Conservation (phyloP, 2,329 filamentous ascomycete genomes). For the Calonectria hawksworthii region DNA sequence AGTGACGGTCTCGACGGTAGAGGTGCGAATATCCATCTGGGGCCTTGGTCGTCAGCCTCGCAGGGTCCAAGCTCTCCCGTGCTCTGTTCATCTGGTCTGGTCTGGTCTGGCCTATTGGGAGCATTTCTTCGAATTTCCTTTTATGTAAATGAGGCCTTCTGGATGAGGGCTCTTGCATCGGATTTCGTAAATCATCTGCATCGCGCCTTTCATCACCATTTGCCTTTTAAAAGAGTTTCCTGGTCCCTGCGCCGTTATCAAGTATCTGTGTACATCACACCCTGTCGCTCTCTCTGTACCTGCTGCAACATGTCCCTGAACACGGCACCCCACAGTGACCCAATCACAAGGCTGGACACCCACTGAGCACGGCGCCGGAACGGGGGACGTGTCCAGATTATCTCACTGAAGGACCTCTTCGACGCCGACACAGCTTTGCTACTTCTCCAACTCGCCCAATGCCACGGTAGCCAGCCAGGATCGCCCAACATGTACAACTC, state of each 20-base stretch:
- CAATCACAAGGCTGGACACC: constrained; percentile 42
- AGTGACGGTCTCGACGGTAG: neutral
- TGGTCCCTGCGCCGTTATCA: neutral
- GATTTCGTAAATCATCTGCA: neutral
- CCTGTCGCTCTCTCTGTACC: neutral
- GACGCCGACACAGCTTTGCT: constrained; percentile 23
- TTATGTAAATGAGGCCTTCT: neutral
- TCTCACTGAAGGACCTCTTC: constrained; percentile 33
- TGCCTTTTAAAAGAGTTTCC: neutral
- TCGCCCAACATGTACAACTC: constrained; percentile 83
- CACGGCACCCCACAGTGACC: constrained; percentile 31
- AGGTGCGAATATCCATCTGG: constrained; percentile 6
- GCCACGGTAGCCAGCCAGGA: constrained; percentile 30
- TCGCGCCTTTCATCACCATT: neutral
- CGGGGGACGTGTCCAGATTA: constrained; percentile 39
- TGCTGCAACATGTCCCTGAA: neutral
- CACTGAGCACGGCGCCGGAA: constrained; percentile 30
- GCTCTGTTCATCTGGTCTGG: neutral
- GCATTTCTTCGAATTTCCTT: neutral
- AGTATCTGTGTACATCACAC: neutral
- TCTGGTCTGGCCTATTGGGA: neutral
- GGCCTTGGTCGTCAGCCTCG: constrained; percentile 34
- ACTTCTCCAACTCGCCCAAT: constrained; percentile 27
- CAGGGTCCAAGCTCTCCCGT: constrained; percentile 29
- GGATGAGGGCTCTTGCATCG: neutral